phyloP scores from a whole-genome alignment of 108 stramenopile species.

The Pelagomonas calceolata region DNA sequence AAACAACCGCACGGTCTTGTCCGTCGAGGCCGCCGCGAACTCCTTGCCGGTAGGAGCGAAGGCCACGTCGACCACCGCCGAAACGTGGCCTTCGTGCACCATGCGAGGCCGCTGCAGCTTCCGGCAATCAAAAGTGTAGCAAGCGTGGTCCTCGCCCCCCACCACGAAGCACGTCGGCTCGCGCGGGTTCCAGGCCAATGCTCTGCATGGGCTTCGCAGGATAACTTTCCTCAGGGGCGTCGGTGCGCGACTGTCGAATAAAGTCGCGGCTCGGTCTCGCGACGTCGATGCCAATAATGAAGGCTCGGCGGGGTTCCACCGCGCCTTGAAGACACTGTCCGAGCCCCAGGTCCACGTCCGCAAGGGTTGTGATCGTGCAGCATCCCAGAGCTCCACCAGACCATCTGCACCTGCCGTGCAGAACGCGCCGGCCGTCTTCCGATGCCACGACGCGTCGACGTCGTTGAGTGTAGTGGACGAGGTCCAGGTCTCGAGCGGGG shows the following conservation, averaged over 20 bases:
- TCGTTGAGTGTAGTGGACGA: constrained; percentile 10
- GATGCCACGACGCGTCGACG: not conserved
- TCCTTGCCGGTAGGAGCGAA: constrained; percentile 95
- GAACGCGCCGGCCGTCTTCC: not conserved
- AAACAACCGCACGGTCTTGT: constrained; percentile 89
- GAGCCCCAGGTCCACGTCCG: constrained; percentile 73
- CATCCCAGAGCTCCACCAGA: constrained; percentile 75
- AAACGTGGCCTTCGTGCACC: constrained; percentile 96
- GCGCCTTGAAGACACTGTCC: constrained; percentile 75
- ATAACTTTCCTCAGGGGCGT: constrained; percentile 80
- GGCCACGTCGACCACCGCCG: constrained; percentile 76
- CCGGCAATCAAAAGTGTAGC: constrained; percentile 94
- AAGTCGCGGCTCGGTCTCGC: constrained; percentile 75
- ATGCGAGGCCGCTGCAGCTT: constrained; percentile 65
- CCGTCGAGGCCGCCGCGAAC: constrained; percentile 88
- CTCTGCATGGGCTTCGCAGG: constrained; percentile 77
- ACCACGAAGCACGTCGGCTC: constrained; percentile 95
- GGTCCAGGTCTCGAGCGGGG: constrained; percentile 6
- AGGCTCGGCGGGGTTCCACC: constrained; percentile 91
- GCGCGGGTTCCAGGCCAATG: constrained; percentile 98
- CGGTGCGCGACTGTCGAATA: constrained; percentile 77
- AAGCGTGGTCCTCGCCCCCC: constrained; percentile 83
- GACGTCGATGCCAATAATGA: constrained; percentile 74
- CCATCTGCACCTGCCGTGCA: not conserved
- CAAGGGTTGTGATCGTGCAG: constrained; percentile 63